Percentiles rank a stretch among this genome's conserved stretches.
Evolutionary conservation across 2,329 filamentous ascomycete species (phyloP).

Genomic region (Alternaria alternata): DNA sequence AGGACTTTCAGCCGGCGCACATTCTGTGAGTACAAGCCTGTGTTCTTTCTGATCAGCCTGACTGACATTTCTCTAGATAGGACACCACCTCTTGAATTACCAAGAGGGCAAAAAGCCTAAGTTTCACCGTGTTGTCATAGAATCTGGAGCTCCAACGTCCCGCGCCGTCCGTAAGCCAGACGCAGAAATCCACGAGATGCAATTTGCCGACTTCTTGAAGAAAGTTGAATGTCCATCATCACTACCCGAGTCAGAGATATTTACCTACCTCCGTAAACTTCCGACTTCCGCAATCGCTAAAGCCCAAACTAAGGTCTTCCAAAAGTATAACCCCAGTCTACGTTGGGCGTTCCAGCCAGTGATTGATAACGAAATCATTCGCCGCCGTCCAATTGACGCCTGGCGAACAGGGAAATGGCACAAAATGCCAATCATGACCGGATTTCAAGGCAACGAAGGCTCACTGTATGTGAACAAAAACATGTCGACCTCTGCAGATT

Average conservation of each 20-base stretch:
- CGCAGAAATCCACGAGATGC: conserved; percentile 53
- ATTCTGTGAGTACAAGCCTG: conserved; percentile 17
- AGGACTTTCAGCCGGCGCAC: conserved; percentile 34
- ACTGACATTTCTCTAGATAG: conserved; percentile 55
- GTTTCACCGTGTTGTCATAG: conserved; percentile 58
- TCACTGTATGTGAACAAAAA: conserved; percentile 66
- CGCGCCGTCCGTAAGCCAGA: conserved; percentile 55
- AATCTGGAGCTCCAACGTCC: conserved; percentile 58
- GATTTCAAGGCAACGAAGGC: conserved; percentile 76
- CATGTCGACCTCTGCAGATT: conserved; percentile 60
- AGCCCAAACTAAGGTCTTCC: conserved; percentile 55
- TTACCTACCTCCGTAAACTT: conserved; percentile 54
- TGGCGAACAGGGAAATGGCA: conserved; percentile 64
- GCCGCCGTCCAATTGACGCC: conserved; percentile 65
- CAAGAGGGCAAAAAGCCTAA: conserved; percentile 46
- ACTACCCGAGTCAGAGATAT: conserved; percentile 40
- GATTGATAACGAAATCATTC: conserved; percentile 69
- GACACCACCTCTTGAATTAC: conserved; percentile 69
- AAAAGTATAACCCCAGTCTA: conserved; percentile 57
- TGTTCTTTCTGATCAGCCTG: background rate
- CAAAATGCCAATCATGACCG: conserved; percentile 70
- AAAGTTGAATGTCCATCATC: conserved; percentile 46
- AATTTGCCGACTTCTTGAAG: conserved; percentile 55
- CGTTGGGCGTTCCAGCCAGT: conserved; percentile 73
- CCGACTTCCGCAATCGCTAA: conserved; percentile 48